Evolutionary conservation across 2,329 filamentous ascomycete genomes (phyloP).

Genomic region (Paecilomyces fulvus): DNA sequence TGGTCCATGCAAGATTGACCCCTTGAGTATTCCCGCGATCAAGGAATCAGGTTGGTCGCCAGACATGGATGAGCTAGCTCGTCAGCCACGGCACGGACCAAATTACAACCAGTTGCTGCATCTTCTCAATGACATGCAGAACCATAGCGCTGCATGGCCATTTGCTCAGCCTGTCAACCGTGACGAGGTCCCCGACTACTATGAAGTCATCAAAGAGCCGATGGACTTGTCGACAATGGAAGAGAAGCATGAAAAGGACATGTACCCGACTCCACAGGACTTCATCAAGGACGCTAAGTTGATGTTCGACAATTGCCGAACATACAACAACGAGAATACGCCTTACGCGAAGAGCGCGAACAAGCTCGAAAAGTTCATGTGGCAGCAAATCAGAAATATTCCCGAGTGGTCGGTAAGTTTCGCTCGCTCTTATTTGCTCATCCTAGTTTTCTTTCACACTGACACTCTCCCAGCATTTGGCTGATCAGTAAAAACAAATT

Average conservation of each 20-base stretch:
- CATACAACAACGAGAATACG: conserved; percentile 93
- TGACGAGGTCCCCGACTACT: conserved; percentile 97
- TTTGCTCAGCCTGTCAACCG: conserved; percentile 89
- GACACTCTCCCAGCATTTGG: conserved; percentile 28
- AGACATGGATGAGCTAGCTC: conserved; percentile 94
- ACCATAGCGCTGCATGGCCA: conserved; percentile 87
- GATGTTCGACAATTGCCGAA: conserved; percentile 88
- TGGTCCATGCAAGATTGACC: conserved; percentile 67
- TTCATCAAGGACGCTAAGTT: conserved; percentile 83
- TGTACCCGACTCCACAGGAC: conserved; percentile 85
- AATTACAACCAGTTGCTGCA: conserved; percentile 93
- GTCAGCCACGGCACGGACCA: conserved; percentile 88
- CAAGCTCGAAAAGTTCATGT: conserved; percentile 91
- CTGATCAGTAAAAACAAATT: conserved; percentile 16
- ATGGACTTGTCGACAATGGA: conserved; percentile 98
- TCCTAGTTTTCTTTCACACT: conserved; percentile 3
- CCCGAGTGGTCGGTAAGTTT: conserved; percentile 73
- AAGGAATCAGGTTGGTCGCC: conserved; percentile 89
- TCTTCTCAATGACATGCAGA: conserved; percentile 89
- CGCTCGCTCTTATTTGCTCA: background rate
- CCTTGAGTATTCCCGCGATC: conserved; percentile 78
- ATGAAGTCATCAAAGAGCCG: conserved; percentile 94
- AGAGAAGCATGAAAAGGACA: conserved; percentile 83
- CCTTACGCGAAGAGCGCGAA: conserved; percentile 93
- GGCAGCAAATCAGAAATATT: conserved; percentile 80